Base-by-base conservation (phyloP, 169 alveolate species). In the Fabrea salina region DNA sequence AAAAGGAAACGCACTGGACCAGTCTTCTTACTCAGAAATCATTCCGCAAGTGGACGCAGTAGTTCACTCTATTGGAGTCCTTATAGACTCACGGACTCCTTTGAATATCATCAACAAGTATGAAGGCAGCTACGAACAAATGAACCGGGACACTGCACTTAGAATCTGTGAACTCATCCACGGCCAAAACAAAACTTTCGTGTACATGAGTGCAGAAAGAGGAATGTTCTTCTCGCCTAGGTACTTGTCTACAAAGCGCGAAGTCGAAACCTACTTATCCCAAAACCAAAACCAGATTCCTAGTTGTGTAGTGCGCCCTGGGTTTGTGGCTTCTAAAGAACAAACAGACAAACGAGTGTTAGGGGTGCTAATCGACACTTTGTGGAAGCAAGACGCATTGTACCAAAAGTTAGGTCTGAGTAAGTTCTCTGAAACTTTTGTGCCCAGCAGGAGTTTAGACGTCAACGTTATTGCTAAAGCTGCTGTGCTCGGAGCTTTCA, bases 141-240 rank as follows among this genome's bases (percentile, higher is more conserved):
- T 64, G 83, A 78, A 78, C 41, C 54, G 84, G 2, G 84, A 78
- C 44, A 78, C 81, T 11, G 84, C 84, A 25, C 30, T 72, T 30
- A n/a, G 30, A 7, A 72, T 51, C 22, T 40, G 49, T 1, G 50
- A 72, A 27, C 37, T 30, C 6, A 47, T 44, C n/a, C 13, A 51
- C 19, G 50, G 33, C 11, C 16, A 72, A 72, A 33, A 68, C 78
- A 72, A 50, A 30, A 27, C 49, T 2, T 72, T 72, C 27, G 80
- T 51, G 6, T 72, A 22, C 30, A 19, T 72, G 44, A 32, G 58
- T 50, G 67, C 80, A n/a, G 80, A 72, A 35, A 47, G 80, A 50
- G 80, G 80, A 22, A 25, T 72, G 43, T 32, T 19, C 11, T 50
- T 72, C 5, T 47, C 80, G 8, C 80, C 80, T 16, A 40, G 80